These are phyloP conservation scores for Phaffia rhodozyma DNA, from an alignment of 1,284 basidiomycete species.

Conservation along the genomic window DNA sequence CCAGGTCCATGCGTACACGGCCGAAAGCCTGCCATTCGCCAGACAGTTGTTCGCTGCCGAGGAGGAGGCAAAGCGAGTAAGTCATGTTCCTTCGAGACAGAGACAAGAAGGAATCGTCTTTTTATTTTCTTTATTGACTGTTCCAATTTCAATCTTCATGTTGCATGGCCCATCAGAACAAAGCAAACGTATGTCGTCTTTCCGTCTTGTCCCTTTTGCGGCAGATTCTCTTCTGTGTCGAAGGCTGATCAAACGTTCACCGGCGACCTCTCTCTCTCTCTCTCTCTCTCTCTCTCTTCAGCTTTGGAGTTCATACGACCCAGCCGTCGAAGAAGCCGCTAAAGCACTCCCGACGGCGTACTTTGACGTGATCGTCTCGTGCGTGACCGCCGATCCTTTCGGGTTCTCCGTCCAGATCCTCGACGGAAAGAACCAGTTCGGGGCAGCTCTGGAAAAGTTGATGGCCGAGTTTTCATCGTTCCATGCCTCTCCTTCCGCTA, in stretches of 20 bases:
- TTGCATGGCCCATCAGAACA: too few species aligned
- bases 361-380: constrained; percentile 80
- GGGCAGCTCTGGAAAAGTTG: constrained; percentile 76
- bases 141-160: too few species aligned
- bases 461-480: constrained; percentile 86
- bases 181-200: too few species aligned
- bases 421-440: constrained; percentile 59
- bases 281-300: constrained; percentile 31
- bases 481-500: constrained; percentile 52
- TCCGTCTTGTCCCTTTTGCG: too few species aligned
- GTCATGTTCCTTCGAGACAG: constrained; percentile 24
- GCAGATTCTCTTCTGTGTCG: background rate
- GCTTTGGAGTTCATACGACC: constrained; percentile 73
- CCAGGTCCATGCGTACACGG: constrained; percentile 74
- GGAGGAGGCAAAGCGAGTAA: constrained; percentile 64
- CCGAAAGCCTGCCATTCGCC: constrained; percentile 64
- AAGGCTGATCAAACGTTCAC: background rate
- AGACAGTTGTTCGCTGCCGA: constrained; percentile 74
- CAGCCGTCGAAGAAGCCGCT: constrained; percentile 45
- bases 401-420: constrained; percentile 85
- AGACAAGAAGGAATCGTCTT: background rate
- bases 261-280: constrained; percentile 4
- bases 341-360: constrained; percentile 6
- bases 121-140: background rate
- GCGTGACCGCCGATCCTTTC: constrained; percentile 65